These are phyloP conservation scores for Lodderomyces metapsilosis DNA, from an alignment of 1,139 yeast species.

Conservation along the genomic window DNA sequence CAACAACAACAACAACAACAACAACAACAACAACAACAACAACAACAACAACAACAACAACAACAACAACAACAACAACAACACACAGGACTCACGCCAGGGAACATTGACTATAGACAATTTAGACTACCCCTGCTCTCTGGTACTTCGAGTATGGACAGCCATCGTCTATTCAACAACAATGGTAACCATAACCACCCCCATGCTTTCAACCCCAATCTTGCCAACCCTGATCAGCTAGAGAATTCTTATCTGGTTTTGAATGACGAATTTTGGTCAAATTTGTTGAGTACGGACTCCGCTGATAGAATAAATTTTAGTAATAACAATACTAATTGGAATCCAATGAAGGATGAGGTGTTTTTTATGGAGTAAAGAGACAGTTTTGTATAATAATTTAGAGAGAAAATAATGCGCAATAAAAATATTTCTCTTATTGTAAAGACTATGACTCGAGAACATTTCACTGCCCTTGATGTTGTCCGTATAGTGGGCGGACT, in stretches of 20 bases:
- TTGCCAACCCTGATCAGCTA: conserved; percentile 21
- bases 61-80: too few species aligned
- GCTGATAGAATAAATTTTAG: conserved; percentile 35
- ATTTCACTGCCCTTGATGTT: conserved; percentile 31
- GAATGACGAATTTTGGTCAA: conserved; percentile 47
- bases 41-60: too few species aligned
- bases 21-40: too few species aligned
- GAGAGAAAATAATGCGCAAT: not conserved
- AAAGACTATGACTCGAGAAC: conserved; percentile 3
- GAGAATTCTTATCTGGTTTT: conserved; percentile 24
- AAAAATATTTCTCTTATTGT: not conserved
- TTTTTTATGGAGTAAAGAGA: conserved; percentile 22
- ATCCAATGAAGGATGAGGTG: conserved; percentile 25
- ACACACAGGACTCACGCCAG: conserved; percentile 1
- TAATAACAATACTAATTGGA: conserved; percentile 19
- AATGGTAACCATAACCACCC: conserved; percentile 1
- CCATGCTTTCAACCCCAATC: not conserved
- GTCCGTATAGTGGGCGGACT: conserved; percentile 48
- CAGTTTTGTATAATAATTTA: too few species aligned
- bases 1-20: too few species aligned
- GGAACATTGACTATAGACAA: conserved; percentile 1
- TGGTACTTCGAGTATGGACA: not conserved
- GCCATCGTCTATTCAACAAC: not conserved
- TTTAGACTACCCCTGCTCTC: conserved; percentile 2
- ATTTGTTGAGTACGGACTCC: conserved; percentile 35